Evolutionary conservation across 768 basidiomycete genomes (phyloP).

Genomic region (Daedaleopsis sinensis): DNA sequence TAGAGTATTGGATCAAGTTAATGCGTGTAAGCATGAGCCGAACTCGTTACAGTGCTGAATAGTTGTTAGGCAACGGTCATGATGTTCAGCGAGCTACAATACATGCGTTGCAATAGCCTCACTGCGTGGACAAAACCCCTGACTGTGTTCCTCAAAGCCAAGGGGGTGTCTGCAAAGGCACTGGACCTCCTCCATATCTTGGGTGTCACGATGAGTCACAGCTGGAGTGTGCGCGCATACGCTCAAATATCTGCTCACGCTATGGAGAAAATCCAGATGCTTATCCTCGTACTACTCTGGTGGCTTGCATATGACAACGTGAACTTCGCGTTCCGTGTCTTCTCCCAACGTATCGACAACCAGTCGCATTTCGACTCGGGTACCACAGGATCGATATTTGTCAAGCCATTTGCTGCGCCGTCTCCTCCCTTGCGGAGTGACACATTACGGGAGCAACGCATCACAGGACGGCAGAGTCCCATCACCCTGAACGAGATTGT

Average conservation of each 20-base stretch:
- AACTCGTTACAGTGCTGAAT: no score
- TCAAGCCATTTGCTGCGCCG: no score
- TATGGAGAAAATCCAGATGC: neutral
- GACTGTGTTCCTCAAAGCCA: slow-evolving; percentile 9
- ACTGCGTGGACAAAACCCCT: neutral
- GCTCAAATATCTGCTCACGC: neutral
- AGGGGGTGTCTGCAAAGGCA: slow-evolving; percentile 6
- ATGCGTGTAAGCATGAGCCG: no score
- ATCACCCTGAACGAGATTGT: no score
- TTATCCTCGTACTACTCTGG: neutral
- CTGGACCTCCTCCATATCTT: slow-evolving; percentile 7
- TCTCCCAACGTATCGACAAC: neutral
- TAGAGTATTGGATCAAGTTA: no score
- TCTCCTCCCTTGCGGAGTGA: no score
- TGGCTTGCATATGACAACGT: slow-evolving; percentile 13
- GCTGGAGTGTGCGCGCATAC: slow-evolving; percentile 1
- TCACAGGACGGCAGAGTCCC: no score
- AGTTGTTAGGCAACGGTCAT: neutral
- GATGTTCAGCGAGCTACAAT: slow-evolving; percentile 4
- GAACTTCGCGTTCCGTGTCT: slow-evolving; percentile 9
- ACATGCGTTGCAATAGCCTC: neutral
- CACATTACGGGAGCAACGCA: no score
- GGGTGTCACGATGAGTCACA: slow-evolving; percentile 17
- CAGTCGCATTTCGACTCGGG: slow-evolving; percentile 10
- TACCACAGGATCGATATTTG: neutral